phyloP scores from a whole-genome alignment of 805 yeast genomes.

The Ogataea salicorniae region DNA sequence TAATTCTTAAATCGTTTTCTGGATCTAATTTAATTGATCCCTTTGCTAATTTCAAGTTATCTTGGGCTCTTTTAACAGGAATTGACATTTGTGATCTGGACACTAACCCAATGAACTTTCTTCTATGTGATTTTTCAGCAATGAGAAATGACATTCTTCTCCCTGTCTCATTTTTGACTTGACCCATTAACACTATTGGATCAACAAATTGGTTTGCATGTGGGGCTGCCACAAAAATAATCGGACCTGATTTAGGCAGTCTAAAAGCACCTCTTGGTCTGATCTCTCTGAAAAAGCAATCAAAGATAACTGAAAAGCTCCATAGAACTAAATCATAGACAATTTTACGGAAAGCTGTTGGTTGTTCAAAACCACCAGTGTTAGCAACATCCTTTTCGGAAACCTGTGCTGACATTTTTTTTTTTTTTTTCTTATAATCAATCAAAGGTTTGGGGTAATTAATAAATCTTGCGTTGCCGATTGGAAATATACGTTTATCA shows the following conservation, averaged over 20 bases:
- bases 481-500: too few relatives aligned
- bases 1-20: conserved; percentile 38
- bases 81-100: conserved; percentile 76
- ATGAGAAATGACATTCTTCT: conserved; percentile 49
- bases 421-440: too few relatives aligned
- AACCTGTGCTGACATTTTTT: too few relatives aligned
- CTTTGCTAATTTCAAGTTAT: conserved; percentile 58
- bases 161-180: conserved; percentile 49
- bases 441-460: too few relatives aligned
- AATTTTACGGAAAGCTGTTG: conserved; percentile 33
- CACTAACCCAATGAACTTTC: conserved; percentile 62
- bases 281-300: conserved; percentile 70
- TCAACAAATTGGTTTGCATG: conserved; percentile 86
- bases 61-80: conserved; percentile 92
- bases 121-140: conserved; percentile 47
- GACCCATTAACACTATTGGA: conserved; percentile 71
- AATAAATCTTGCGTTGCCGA: too few relatives aligned
- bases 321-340: conserved; percentile 50
- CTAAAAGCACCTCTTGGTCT: conserved; percentile 67
- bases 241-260: conserved; percentile 56
- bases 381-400: too few relatives aligned
- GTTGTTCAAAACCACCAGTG: conserved; percentile 30
- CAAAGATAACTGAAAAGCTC: conserved; percentile 40
- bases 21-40: conserved; percentile 61
- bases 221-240: conserved; percentile 77